Conservation (phyloP, 2,329 filamentous ascomycete species). For the Bipolaris sorokiniana region DNA sequence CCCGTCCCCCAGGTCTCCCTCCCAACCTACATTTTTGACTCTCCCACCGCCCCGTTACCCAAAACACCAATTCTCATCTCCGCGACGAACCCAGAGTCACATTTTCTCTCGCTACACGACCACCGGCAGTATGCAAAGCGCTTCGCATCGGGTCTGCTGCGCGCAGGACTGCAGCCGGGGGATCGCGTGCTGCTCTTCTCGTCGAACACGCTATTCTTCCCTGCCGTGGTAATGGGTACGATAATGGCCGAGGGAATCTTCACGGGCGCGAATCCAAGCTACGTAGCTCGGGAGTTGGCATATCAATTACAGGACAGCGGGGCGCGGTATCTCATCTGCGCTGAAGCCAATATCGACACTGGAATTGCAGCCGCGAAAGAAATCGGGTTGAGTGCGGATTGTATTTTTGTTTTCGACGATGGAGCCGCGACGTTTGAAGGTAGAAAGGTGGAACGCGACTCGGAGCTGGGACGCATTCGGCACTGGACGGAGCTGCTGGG, state of each 20-base stretch:
- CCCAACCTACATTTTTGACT: slow-evolving; percentile 58
- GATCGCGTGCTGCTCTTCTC: slow-evolving; percentile 77
- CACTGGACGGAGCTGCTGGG: slow-evolving; percentile 70
- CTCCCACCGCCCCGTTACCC: slow-evolving; percentile 55
- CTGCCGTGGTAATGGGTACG: slow-evolving; percentile 72
- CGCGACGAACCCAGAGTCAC: slow-evolving; percentile 68
- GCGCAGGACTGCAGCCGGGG: slow-evolving; percentile 66
- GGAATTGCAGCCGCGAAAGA: slow-evolving; percentile 69
- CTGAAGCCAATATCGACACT: slow-evolving; percentile 64
- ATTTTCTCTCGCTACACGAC: slow-evolving; percentile 67
- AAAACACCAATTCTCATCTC: slow-evolving; percentile 64
- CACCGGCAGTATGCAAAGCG: slow-evolving; percentile 76
- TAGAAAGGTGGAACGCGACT: slow-evolving; percentile 38
- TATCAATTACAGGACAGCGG: slow-evolving; percentile 77
- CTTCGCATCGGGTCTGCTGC: slow-evolving; percentile 70
- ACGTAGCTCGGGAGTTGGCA: slow-evolving; percentile 72
- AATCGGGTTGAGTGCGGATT: slow-evolving; percentile 60
- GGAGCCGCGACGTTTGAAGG: slow-evolving; percentile 54
- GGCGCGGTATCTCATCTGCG: slow-evolving; percentile 70
- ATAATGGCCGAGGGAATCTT: slow-evolving; percentile 81
- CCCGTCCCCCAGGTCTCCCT: slow-evolving; percentile 55
- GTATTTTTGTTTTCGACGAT: slow-evolving; percentile 71
- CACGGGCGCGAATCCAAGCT: slow-evolving; percentile 73
- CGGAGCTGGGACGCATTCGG: slow-evolving; percentile 50
- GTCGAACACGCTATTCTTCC: slow-evolving; percentile 75